Conservation (phyloP, 805 yeast genomes). For the Torulaspora indica region DNA sequence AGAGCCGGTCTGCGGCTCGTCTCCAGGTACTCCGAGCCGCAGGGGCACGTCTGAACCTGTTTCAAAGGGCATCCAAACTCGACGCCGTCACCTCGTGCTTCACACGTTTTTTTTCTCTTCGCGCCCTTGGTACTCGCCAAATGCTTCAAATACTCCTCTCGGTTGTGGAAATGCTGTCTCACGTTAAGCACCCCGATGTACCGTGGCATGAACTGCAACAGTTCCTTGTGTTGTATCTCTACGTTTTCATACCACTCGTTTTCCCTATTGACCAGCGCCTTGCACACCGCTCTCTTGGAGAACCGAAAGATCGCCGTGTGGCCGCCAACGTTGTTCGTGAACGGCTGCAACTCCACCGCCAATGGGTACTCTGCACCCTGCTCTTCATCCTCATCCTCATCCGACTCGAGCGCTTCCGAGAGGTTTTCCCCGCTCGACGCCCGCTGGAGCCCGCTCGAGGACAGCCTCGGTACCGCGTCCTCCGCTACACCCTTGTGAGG, state of each 20-base stretch:
- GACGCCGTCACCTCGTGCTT: conserved; percentile 4
- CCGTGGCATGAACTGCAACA: conserved; percentile 82
- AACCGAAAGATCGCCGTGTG: conserved; percentile 95
- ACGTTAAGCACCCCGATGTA: conserved; percentile 94
- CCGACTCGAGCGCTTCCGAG: conserved; percentile 11
- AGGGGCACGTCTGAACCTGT: conserved; percentile 24
- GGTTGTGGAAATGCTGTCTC: conserved; percentile 52
- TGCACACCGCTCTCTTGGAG: conserved; percentile 88
- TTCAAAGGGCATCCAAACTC: conserved; percentile 9
- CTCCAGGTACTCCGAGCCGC: conserved; percentile 5
- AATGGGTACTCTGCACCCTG: conserved; percentile 50
- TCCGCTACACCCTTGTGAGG: conserved; percentile 49
- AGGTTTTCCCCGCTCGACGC: neutral
- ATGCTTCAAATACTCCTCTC: conserved; percentile 25
- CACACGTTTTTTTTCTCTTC: conserved; percentile 15
- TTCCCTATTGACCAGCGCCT: conserved; percentile 85
- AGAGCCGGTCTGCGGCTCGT: conserved; percentile 7
- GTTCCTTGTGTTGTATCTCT: conserved; percentile 69
- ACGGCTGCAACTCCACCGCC: conserved; percentile 87
- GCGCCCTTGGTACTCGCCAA: conserved; percentile 13
- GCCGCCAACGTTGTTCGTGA: conserved; percentile 93
- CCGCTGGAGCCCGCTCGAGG: neutral
- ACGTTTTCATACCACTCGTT: conserved; percentile 88
- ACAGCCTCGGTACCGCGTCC: conserved; percentile 10
- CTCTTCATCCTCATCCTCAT: conserved; percentile 23